Conservation (phyloP, 176 grass and related monocot genomes). For the Carex littledalei region DNA sequence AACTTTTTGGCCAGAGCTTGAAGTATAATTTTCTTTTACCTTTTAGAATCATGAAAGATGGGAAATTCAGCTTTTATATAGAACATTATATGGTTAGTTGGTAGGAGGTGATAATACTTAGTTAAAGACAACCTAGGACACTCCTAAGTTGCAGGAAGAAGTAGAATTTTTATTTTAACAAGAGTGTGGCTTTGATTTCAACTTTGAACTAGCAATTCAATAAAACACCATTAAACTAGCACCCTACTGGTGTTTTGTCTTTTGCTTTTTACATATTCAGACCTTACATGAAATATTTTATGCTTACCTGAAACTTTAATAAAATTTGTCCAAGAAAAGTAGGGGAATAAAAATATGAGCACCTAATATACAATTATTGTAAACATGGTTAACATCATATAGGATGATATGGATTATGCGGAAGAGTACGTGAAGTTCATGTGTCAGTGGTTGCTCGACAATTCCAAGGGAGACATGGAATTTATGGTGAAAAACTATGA, state of each 20-base stretch:
- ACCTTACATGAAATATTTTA: background rate
- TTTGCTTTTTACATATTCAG: background rate
- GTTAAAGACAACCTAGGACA: background rate
- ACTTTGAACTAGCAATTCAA: background rate
- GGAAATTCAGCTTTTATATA: background rate
- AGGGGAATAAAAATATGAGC: background rate
- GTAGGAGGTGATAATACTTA: background rate
- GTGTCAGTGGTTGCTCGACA: slow-evolving; percentile 84
- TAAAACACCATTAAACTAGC: background rate
- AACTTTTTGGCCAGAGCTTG: background rate
- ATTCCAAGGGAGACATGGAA: slow-evolving; percentile 83
- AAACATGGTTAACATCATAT: background rate
- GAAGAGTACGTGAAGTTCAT: slow-evolving; percentile 85
- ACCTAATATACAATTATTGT: slow-evolving; percentile 6
- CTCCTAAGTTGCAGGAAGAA: background rate
- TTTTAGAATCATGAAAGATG: background rate
- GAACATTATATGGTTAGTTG: background rate
- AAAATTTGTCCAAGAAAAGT: background rate
- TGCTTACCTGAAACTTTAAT: background rate
- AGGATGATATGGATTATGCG: slow-evolving; percentile 96
- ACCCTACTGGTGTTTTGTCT: background rate
- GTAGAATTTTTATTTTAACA: background rate
- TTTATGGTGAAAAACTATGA: slow-evolving; percentile 90
- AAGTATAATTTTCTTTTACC: background rate
- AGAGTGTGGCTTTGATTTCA: background rate